Evolutionary conservation across 2,329 filamentous ascomycete genomes (phyloP).

Genomic region (Biscogniauxia sp.): DNA sequence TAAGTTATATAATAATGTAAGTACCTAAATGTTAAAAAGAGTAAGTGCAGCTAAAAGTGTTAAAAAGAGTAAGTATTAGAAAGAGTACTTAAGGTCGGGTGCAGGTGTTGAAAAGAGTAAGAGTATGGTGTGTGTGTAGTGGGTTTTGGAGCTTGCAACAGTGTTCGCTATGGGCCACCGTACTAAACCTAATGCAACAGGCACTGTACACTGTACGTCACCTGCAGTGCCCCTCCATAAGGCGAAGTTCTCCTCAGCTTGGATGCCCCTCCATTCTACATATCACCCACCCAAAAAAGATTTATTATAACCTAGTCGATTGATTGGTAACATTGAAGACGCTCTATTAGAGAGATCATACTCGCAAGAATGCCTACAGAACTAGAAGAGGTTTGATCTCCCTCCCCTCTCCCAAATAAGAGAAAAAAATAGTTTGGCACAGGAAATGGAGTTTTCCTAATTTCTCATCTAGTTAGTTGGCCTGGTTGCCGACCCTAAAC

Average conservation of each 20-base stretch:
- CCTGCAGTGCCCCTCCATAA: slow-evolving; percentile 4
- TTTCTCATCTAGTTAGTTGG: slow-evolving; percentile 69
- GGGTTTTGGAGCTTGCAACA: no score
- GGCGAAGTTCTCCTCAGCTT: neutral
- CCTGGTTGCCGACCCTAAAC: slow-evolving; percentile 89
- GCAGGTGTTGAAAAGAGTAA: no score
- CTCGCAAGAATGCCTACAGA: slow-evolving; percentile 65
- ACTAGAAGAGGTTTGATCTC: slow-evolving; percentile 64
- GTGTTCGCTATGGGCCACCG: no score
- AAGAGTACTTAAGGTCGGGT: no score
- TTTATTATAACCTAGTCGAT: slow-evolving; percentile 9
- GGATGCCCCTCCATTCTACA: neutral
- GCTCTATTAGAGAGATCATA: neutral
- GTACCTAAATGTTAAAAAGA: no score
- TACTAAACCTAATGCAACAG: slow-evolving; percentile 8
- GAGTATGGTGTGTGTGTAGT: no score
- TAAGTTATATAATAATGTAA: no score
- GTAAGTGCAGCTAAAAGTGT: no score
- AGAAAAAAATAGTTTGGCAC: neutral
- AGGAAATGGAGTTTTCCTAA: slow-evolving; percentile 6
- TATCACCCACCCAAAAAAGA: slow-evolving; percentile 7
- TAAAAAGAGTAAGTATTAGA: no score
- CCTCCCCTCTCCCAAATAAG: neutral
- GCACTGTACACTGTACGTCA: slow-evolving; percentile 1
- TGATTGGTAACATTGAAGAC: slow-evolving; percentile 1